phyloP scores from a whole-genome alignment of 2,329 filamentous ascomycete species.

The Arthroderma sp. region DNA sequence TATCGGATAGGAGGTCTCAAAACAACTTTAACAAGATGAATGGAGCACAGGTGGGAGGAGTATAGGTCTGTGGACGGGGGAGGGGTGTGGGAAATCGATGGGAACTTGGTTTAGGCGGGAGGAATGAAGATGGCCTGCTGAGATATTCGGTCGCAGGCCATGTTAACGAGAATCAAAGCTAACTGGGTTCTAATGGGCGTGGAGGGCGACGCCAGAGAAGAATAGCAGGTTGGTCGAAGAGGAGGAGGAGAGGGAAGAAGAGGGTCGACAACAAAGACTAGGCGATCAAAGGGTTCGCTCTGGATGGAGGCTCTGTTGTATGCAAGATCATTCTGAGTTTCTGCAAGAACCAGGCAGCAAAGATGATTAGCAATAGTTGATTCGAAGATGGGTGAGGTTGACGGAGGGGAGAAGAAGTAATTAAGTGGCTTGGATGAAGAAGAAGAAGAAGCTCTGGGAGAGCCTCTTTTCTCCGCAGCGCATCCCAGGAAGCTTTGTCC shows the following conservation, averaged over 20 bases:
- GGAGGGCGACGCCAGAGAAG: not conserved
- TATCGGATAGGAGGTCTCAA: not conserved
- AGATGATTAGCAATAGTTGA: not conserved
- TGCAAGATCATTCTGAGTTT: too few species aligned
- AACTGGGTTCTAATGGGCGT: not conserved
- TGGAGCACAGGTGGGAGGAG: not conserved
- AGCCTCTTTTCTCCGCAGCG: too few species aligned
- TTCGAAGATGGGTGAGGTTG: not conserved
- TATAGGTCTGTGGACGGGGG: not conserved
- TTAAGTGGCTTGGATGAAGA: too few species aligned
- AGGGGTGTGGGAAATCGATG: not conserved
- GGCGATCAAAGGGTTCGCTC: not conserved
- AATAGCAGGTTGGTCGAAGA: not conserved
- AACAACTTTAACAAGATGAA: not conserved
- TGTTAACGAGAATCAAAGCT: constrained; percentile 19
- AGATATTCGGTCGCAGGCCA: constrained; percentile 21
- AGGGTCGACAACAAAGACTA: not conserved
- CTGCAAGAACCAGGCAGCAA: too few species aligned
- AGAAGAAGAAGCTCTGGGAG: too few species aligned
- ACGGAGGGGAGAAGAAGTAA: not conserved
- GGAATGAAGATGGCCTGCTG: constrained; percentile 19
- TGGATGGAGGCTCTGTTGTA: not conserved
- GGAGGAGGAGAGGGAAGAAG: not conserved
- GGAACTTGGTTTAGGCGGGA: constrained; percentile 20
- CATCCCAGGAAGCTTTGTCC: too few species aligned